Conservation (phyloP, 371 early-diverging fungal species). For the Mortierella sp. region DNA sequence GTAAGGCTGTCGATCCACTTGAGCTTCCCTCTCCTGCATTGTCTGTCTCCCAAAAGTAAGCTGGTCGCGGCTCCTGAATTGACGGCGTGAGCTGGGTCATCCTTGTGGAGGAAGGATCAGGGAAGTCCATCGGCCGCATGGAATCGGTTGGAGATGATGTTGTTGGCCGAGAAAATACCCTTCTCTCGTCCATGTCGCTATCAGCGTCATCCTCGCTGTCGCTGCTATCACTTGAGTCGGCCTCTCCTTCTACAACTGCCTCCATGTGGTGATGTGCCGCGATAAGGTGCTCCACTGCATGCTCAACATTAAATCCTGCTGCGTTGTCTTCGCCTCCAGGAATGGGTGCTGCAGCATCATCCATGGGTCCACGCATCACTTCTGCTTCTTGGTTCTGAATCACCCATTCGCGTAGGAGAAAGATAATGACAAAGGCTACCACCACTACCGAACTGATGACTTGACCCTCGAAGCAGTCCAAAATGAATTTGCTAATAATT, state of each 20-base stretch:
- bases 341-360: constrained; percentile 16
- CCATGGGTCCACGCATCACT: constrained; percentile 12
- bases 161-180: not conserved
- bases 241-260: constrained; percentile 52
- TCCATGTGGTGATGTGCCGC: constrained; percentile 56
- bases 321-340: constrained; percentile 24
- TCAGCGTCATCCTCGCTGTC: constrained; percentile 14
- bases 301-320: constrained; percentile 41
- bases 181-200: constrained; percentile 1
- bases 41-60: constrained; percentile 27
- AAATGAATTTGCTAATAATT: constrained; percentile 69
- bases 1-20: not conserved
- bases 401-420: constrained; percentile 91
- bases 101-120: not conserved
- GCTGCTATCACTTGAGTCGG: constrained; percentile 28
- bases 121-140: constrained; percentile 6
- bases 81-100: not conserved
- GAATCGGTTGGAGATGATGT: not conserved
- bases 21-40: constrained; percentile 18
- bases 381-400: constrained; percentile 75
- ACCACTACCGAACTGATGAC: constrained; percentile 84
- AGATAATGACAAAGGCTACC: constrained; percentile 81
- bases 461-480: constrained; percentile 92
- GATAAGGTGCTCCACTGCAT: constrained; percentile 53
- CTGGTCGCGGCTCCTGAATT: constrained; percentile 12